Evolutionary conservation across 176 grass and related monocot species (phyloP).

Genomic region (Aegilops sharonensis): DNA sequence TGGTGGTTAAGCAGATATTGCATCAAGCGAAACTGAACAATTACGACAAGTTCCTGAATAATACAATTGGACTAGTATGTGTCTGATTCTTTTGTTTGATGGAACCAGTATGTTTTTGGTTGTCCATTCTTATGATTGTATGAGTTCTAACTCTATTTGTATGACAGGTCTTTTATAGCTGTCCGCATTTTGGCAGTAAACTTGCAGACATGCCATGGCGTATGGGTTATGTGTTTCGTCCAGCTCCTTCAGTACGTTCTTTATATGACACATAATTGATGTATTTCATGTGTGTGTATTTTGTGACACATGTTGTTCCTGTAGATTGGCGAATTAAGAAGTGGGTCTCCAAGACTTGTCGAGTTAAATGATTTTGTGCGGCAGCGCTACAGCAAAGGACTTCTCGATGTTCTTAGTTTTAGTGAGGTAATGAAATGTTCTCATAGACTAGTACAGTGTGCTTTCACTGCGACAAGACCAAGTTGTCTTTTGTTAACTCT

Average conservation of each 20-base stretch:
- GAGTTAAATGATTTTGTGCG: constrained; percentile 90
- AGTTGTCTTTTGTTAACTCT: constrained; percentile 36
- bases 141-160: constrained; percentile 29
- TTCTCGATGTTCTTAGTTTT: constrained; percentile 93
- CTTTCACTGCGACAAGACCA: background rate
- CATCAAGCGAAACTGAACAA: constrained; percentile 89
- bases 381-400: constrained; percentile 65
- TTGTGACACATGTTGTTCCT: constrained; percentile 11
- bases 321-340: constrained; percentile 95
- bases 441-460: background rate
- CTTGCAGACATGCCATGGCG: constrained; percentile 99
- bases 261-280: constrained; percentile 7
- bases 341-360: constrained; percentile 83
- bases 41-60: constrained; percentile 70
- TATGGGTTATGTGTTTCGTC: constrained; percentile 93
- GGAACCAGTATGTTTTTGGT: constrained; percentile 30
- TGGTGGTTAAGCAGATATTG: constrained; percentile 96
- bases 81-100: background rate
- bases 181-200: constrained; percentile 98
- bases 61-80: constrained; percentile 86
- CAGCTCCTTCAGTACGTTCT: constrained; percentile 77
- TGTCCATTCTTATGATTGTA: constrained; percentile 7
- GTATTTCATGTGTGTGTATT: background rate
- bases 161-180: constrained; percentile 91
- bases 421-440: constrained; percentile 64